phyloP scores from a whole-genome alignment of 108 stramenopile genomes.

The Epithemia pelagica region DNA sequence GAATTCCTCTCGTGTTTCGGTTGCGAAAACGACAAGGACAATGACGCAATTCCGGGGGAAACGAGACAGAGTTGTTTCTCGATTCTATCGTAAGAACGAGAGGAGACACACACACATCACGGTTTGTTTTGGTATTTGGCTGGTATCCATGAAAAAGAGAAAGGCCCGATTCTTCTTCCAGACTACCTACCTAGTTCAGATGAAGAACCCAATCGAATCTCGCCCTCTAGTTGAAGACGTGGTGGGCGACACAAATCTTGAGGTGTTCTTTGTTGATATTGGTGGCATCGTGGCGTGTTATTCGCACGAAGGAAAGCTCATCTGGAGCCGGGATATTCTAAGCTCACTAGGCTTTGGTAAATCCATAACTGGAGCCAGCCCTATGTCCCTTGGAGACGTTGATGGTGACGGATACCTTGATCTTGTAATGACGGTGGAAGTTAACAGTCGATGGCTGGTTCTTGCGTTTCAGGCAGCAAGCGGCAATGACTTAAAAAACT shows the following conservation, averaged over 20 bases:
- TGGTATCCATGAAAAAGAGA: too few species aligned
- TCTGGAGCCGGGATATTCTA: constrained; percentile 68
- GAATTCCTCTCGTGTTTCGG: too few species aligned
- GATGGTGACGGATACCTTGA: constrained; percentile 65
- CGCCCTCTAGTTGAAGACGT: constrained; percentile 73
- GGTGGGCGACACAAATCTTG: constrained; percentile 62
- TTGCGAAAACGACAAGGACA: too few species aligned
- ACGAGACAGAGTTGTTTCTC: too few species aligned
- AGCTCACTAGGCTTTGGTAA: constrained; percentile 12
- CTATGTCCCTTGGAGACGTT: constrained; percentile 70
- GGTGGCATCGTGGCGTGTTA: constrained; percentile 65
- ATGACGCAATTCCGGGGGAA: too few species aligned
- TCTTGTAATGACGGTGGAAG: constrained; percentile 30
- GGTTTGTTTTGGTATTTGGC: too few species aligned
- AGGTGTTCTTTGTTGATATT: constrained; percentile 68
- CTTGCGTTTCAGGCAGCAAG: constrained; percentile 62
- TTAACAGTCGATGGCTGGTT: constrained; percentile 22
- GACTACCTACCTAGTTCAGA: too few species aligned
- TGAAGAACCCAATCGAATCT: constrained; percentile 58
- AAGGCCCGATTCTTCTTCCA: too few species aligned
- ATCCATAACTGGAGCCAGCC: constrained; percentile 44
- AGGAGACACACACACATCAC: too few species aligned
- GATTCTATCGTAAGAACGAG: too few species aligned
- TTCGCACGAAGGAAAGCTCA: constrained; percentile 43
- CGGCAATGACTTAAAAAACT: constrained; percentile 46